Evolutionary conservation across 139 green algal species (phyloP).

Genomic region (Chlorella sp.): DNA sequence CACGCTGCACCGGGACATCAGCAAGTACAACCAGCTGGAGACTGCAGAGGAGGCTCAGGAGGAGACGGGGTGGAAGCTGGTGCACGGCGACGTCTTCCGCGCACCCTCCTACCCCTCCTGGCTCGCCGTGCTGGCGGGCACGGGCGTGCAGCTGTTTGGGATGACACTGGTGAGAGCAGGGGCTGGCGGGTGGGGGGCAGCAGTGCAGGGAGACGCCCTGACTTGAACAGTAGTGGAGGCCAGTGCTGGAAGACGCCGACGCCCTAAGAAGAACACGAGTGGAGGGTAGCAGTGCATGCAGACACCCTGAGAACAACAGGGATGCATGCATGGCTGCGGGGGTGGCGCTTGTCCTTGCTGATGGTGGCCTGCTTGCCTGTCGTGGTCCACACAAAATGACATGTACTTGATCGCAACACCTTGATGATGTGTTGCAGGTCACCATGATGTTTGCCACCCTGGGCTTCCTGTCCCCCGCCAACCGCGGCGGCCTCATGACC

Average conservation of each 20-base stretch:
- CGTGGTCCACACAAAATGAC: too few relatives aligned
- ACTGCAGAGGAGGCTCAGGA: slow-evolving; percentile 92
- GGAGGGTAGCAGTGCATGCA: too few relatives aligned
- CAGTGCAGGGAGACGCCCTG: too few relatives aligned
- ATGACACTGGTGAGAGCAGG: slow-evolving; percentile 82
- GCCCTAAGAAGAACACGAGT: too few relatives aligned
- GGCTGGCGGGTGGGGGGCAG: too few relatives aligned
- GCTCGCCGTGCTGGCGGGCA: slow-evolving; percentile 92
- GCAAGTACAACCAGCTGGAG: slow-evolving; percentile 97
- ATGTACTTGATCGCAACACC: too few relatives aligned
- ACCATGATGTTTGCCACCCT: slow-evolving; percentile 97
- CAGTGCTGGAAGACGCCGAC: too few relatives aligned
- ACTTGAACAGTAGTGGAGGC: too few relatives aligned
- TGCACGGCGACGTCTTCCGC: slow-evolving; percentile 99
- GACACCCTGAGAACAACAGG: too few relatives aligned
- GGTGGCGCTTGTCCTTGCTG: too few relatives aligned
- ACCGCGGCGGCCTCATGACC: slow-evolving; percentile 98
- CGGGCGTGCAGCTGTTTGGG: slow-evolving; percentile 93
- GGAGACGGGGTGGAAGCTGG: slow-evolving; percentile 96
- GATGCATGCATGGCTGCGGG: too few relatives aligned
- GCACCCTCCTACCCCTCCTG: slow-evolving; percentile 74
- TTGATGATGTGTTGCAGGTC: background rate
- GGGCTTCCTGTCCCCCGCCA: slow-evolving; percentile 97
- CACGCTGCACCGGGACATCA: slow-evolving; percentile 95
- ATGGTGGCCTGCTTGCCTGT: too few relatives aligned